Base-by-base conservation (phyloP, 306 rosid genomes). In the Rubus parviflorus region DNA sequence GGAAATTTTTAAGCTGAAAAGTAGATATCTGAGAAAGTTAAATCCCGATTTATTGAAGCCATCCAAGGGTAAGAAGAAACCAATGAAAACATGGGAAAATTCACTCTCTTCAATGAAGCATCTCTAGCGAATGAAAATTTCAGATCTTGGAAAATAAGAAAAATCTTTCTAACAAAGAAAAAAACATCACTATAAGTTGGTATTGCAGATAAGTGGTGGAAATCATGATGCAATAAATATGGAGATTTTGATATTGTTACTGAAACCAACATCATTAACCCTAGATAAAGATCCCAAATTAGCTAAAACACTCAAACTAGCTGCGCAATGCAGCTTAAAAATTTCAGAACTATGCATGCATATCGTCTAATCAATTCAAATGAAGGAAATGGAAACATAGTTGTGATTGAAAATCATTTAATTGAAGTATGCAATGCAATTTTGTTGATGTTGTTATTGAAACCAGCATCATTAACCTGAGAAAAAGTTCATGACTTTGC, bases 351-450 rank as follows among this genome's bases (percentile, higher is more conserved):
- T 8, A 64, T 4, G 38, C 35, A 71, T 16, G 14, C 63, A 71
- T 37, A 8, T 30, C 37, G 25, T 37, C 40, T 60, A 37, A 71
- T 52, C 64, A 72, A 38, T 53, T 72, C 76, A 72, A 56, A 48
- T 19, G 17, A 17, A 38, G 47, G 46, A 64, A 6, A 37, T 7
- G 52, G 37, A 35, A 53, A 40, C 35, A 72, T 6, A 37, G 35
- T 51, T 17, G 1, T 23, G 58, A 72, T 72, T 14, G 42, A 45
- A 63, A 53, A 42, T 45, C 68, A 72, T 17, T 45, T 25, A 52
- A 52, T 20, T 72, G 13, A 19, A 20, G 5, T 11, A 37, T 17
- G 64, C 62, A 53, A 53, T 53, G 58, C 7, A 19, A 3, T 53
- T 17, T 19, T 17, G 19, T 53, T 5, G 58, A 17, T 52, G 58